Evolutionary conservation across 495 filamentous ascomycete genomes (phyloP).

Genomic region (Trichoderma parareesei): DNA sequence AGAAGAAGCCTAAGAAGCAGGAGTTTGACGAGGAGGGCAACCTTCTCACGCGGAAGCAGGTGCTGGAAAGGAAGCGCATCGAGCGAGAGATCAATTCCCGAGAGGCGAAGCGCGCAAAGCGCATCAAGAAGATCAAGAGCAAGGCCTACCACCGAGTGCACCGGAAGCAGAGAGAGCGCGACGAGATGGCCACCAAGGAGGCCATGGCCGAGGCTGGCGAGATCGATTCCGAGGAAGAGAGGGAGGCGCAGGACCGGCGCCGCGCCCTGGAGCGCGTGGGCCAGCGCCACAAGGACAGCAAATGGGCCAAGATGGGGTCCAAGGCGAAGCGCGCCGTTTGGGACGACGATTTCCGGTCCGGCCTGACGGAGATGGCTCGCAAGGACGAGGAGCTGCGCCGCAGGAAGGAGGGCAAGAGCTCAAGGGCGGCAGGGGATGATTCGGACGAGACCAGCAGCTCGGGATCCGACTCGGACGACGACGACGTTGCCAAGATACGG

Average conservation of each 20-base stretch:
- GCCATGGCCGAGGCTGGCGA: constrained; percentile 60
- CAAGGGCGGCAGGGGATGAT: constrained; percentile 43
- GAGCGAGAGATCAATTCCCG: constrained; percentile 80
- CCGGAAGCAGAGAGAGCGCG: constrained; percentile 70
- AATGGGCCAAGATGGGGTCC: constrained; percentile 87
- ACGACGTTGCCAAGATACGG: constrained; percentile 47
- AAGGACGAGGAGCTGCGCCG: constrained; percentile 78
- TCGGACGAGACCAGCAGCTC: constrained; percentile 45
- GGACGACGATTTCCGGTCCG: constrained; percentile 74
- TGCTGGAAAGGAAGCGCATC: constrained; percentile 66
- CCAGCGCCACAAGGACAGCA: constrained; percentile 79
- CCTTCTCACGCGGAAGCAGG: constrained; percentile 60
- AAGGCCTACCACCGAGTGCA: constrained; percentile 89
- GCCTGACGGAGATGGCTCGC: constrained; percentile 72
- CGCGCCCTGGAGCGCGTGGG: constrained; percentile 87
- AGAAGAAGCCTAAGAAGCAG: constrained; percentile 27
- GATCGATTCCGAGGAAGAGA: constrained; percentile 60
- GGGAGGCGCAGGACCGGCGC: constrained; percentile 67
- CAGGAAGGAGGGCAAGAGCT: constrained; percentile 71
- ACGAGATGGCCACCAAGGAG: constrained; percentile 62
- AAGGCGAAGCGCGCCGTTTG: constrained; percentile 68
- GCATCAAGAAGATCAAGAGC: constrained; percentile 97
- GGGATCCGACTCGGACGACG: constrained; percentile 43
- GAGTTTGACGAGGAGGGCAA: constrained; percentile 59
- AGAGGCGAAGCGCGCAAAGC: constrained; percentile 81